phyloP scores from a whole-genome alignment of 2,329 filamentous ascomycete genomes.

The Xylariaceae sp. region DNA sequence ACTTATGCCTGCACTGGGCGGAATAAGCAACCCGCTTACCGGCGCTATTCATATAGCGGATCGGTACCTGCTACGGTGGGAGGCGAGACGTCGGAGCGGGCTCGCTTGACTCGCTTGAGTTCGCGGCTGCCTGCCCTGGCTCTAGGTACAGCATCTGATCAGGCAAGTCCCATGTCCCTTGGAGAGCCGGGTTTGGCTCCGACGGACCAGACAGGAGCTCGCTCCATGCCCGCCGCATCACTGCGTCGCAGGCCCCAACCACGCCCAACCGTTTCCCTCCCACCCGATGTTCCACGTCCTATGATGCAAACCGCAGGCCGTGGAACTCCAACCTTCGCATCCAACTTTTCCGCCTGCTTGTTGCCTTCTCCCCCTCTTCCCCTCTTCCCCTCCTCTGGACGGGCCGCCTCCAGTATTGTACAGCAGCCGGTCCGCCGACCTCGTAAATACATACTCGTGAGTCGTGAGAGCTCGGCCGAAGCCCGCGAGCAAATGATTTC shows the following conservation, averaged over 20 bases:
- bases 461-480: neutral
- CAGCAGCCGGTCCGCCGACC: neutral
- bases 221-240: no score
- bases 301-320: slow-evolving; percentile 8
- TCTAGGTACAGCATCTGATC: neutral
- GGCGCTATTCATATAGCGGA: no score
- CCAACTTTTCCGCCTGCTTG: neutral
- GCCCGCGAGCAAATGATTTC: neutral
- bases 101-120: neutral
- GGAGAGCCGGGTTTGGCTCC: no score
- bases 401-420: no score
- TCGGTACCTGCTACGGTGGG: neutral
- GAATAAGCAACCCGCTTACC: no score
- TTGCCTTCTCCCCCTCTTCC: neutral
- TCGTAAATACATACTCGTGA: neutral
- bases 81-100: neutral
- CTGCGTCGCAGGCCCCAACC: neutral
- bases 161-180: neutral
- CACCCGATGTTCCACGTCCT: slow-evolving; percentile 1
- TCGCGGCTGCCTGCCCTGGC: neutral
- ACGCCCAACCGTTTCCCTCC: slow-evolving; percentile 5
- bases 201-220: no score
- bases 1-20: no score
- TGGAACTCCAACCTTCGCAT: slow-evolving; percentile 6
- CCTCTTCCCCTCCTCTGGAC: neutral